A percentile compares a stretch with the other conserved stretches of the same genome.
Evolutionary conservation across 1,139 yeast genomes (phyloP).

Genomic region (Geotrichum klebahnii): DNA sequence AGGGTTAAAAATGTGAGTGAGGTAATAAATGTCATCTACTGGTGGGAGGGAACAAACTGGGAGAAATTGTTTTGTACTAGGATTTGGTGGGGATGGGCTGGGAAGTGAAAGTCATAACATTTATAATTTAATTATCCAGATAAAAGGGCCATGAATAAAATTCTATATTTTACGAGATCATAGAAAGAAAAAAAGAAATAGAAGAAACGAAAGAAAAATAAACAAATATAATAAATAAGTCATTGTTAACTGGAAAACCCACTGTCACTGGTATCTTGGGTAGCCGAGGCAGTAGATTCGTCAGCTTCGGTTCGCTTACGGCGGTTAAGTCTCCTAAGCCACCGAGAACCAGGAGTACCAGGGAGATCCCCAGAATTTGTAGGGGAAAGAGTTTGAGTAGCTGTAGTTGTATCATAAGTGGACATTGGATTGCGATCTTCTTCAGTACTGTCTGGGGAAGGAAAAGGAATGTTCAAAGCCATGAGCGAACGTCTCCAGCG

Average conservation of each 20-base stretch:
- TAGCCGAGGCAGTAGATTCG: slow-evolving; percentile 7
- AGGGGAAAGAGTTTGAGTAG: slow-evolving; percentile 6
- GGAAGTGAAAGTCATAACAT: too few species aligned
- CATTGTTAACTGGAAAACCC: slow-evolving; percentile 13
- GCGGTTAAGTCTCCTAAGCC: slow-evolving; percentile 13
- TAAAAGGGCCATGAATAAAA: too few species aligned
- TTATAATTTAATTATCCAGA: too few species aligned
- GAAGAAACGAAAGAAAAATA: neutral
- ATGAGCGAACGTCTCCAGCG: slow-evolving; percentile 35
- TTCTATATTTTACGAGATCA: too few species aligned
- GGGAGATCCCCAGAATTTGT: slow-evolving; percentile 17
- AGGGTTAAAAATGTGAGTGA: neutral
- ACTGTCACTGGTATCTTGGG: slow-evolving; percentile 16
- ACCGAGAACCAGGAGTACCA: slow-evolving; percentile 13
- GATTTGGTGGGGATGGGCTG: too few species aligned
- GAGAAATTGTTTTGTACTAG: neutral
- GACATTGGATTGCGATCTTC: slow-evolving; percentile 5
- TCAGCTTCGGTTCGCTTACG: slow-evolving; percentile 6
- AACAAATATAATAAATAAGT: neutral
- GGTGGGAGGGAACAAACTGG: neutral
- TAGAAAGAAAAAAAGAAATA: too few species aligned
- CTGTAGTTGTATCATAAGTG: neutral
- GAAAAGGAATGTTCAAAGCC: slow-evolving; percentile 25
- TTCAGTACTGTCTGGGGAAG: slow-evolving; percentile 15
- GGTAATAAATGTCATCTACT: neutral